Percentiles rank a stretch among this genome's conserved stretches.
These are phyloP conservation scores for Microdochium nivale DNA, from an alignment of 2,329 filamentous ascomycete species.

Conservation along the genomic window DNA sequence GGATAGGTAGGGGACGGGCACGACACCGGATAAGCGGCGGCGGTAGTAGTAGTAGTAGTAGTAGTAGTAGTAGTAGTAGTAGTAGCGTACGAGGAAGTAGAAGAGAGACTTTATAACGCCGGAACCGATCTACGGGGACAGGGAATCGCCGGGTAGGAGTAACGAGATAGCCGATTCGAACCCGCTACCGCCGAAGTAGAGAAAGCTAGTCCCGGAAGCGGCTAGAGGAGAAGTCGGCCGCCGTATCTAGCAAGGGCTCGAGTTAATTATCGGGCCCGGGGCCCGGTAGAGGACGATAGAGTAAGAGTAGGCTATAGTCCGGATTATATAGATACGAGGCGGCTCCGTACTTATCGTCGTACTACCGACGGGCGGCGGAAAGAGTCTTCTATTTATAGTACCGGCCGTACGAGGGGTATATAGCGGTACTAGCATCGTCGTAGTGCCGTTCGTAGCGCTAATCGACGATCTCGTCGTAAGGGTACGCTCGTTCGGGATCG, in stretches of 20 bases:
- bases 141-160: background rate
- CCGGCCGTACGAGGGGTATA: background rate
- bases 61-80: too few relatives aligned
- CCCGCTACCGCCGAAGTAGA: background rate
- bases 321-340: too few relatives aligned
- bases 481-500: background rate
- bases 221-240: too few relatives aligned
- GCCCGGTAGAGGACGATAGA: too few relatives aligned
- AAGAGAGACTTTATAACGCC: too few relatives aligned
- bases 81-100: too few relatives aligned
- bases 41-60: too few relatives aligned
- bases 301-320: too few relatives aligned
- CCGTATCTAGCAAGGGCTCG: background rate
- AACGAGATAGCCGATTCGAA: background rate
- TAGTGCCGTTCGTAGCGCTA: background rate
- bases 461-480: background rate
- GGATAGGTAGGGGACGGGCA: background rate
- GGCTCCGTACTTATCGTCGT: background rate
- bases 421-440: background rate
- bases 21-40: too few relatives aligned
- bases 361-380: background rate
- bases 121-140: too few relatives aligned
- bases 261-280: background rate
- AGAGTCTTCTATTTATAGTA: constrained; percentile 1
- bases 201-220: background rate